Base-by-base conservation (phyloP, 140 eudicot species). In the Eryngium alpinum region DNA sequence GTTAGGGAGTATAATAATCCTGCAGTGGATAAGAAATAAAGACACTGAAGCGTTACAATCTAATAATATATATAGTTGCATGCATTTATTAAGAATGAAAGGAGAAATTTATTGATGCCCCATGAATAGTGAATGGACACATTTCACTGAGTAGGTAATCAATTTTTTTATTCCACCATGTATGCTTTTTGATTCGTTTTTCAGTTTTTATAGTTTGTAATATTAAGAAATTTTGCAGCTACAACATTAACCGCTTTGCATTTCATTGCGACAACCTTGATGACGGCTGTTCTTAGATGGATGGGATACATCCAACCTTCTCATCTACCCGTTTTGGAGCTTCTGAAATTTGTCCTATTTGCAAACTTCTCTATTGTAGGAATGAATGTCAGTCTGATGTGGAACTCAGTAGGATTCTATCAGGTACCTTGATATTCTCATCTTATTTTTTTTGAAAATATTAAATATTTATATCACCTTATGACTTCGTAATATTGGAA, bases 361-460 rank as follows among this genome's bases (percentile, higher is more conserved):
- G 97, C 98, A 29, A 94, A 92, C 85, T 92, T 92, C 81, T 94
- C 98, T 34, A 91, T 94, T 78, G 97, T 92, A 70, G 98, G 98
- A 80, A 92, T 92, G 98, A 94, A 94, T 81, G 97, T 94, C 60
- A 94, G 98, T 77, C 85, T 94, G 43, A 94, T 94, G 98, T 94
- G 90, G 98, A 94, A 94, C 84, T 94, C 98, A 16, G 98, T 94
- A 80, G 98, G 98, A 88, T 94, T 94, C 80, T 94, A 94, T 86
- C 98, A 94, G 97, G 98, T 92, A 69, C 81, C 56, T 79, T 24
- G 29, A 29, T 73, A 34, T 63, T 27, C 25, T 18, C 80, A 27
- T 46, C 38, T 29, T 46, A 6, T 15, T 56, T 10, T 53, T 22
- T 10, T 79, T 76, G 27, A 18, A 14, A 44, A 75, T 46, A 46